Conservation (phyloP, 2,329 filamentous ascomycete species). For the Neobulgaria alba region DNA sequence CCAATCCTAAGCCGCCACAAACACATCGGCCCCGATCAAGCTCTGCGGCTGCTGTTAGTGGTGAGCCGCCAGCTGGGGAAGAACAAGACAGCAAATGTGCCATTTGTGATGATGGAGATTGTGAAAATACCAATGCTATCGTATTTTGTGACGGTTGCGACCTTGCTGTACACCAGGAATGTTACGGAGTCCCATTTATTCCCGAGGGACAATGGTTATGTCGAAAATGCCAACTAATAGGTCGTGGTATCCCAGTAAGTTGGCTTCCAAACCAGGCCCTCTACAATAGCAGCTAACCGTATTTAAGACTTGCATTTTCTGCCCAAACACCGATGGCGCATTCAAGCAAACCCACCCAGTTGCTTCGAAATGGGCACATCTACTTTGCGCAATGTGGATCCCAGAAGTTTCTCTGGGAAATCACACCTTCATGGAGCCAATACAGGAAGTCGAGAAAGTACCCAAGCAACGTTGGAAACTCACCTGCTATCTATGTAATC, state of each 20-base stretch:
- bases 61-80: conserved; percentile 78
- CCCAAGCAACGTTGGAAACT: conserved; percentile 91
- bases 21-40: conserved; percentile 88
- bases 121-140: conserved; percentile 97
- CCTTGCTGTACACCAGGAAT: conserved; percentile 95
- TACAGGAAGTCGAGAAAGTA: conserved; percentile 96
- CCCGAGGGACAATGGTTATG: conserved; percentile 98
- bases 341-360: conserved; percentile 98
- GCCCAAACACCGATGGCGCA: conserved; percentile 91
- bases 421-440: conserved; percentile 94
- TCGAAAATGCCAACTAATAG: conserved; percentile 91
- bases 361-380: conserved; percentile 93
- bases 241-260: conserved; percentile 72
- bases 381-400: conserved; percentile 97
- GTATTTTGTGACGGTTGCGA: conserved; percentile 99
- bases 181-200: conserved; percentile 97
- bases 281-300: conserved; percentile 19
- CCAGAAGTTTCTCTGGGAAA: conserved; percentile 94
- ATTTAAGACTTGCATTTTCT: conserved; percentile 84
- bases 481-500: conserved; percentile 91
- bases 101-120: conserved; percentile 98
- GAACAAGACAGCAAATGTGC: conserved; percentile 96
- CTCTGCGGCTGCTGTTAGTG: conserved; percentile 90
- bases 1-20: conserved; percentile 91
- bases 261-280: conserved; percentile 26